These are phyloP conservation scores for Cydonia oblonga DNA, from an alignment of 331 rosid species.

Conservation along the genomic window DNA sequence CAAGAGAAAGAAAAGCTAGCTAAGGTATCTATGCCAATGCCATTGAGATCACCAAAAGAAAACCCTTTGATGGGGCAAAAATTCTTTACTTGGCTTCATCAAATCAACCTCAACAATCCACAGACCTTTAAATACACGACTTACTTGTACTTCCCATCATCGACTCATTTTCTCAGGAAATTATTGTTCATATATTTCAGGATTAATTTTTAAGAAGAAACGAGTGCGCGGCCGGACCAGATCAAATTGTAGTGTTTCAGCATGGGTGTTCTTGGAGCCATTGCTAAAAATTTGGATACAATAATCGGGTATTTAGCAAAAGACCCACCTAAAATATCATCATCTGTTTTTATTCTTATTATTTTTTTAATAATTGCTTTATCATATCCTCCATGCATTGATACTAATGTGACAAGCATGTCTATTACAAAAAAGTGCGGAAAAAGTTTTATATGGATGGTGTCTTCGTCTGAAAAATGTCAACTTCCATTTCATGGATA, in stretches of 20 bases:
- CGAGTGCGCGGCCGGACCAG: neutral
- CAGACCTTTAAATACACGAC: neutral
- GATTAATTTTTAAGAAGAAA: neutral
- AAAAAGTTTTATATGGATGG: neutral
- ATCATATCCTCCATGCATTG: neutral
- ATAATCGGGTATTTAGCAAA: slow-evolving; percentile 41
- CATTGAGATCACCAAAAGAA: neutral
- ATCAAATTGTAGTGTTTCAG: neutral
- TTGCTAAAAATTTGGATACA: slow-evolving; percentile 64
- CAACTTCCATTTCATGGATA: neutral
- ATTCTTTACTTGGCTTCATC: neutral
- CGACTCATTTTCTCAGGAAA: neutral
- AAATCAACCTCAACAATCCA: neutral
- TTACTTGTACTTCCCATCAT: neutral
- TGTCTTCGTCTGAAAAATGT: neutral
- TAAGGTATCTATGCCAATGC: slow-evolving; percentile 1
- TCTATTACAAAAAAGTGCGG: neutral
- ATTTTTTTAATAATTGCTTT: neutral
- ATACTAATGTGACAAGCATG: neutral
- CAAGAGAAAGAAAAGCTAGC: neutral
- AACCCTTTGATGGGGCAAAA: neutral
- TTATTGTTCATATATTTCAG: neutral
- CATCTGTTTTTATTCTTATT: neutral
- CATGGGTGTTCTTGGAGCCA: slow-evolving; percentile 65
- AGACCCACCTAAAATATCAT: neutral